Evolutionary conservation across 2,329 filamentous ascomycete species (phyloP).

Genomic region (Aspergillus fructus): DNA sequence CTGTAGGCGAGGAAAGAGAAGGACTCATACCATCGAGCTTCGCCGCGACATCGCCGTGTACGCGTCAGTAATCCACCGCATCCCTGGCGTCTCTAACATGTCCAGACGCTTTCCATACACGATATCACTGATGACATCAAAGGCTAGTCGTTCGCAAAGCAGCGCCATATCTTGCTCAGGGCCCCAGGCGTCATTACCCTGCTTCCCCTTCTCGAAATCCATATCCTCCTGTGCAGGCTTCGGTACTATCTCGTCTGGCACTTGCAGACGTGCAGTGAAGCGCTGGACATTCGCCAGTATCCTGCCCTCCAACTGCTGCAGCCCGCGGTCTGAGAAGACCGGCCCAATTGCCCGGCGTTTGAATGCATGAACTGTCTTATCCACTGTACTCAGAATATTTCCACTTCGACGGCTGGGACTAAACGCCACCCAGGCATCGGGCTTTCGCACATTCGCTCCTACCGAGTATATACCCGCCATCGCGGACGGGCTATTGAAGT

Average conservation of each 20-base stretch:
- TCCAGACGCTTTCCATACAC: slow-evolving; percentile 1
- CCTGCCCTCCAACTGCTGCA: not conserved
- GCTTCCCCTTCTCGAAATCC: too few species aligned
- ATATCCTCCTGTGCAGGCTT: too few species aligned
- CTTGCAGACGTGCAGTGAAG: not conserved
- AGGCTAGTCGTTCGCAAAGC: not conserved
- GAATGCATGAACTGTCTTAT: not conserved
- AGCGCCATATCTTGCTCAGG: not conserved
- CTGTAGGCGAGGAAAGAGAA: too few species aligned
- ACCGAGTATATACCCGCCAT: not conserved
- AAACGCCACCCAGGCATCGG: not conserved
- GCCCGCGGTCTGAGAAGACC: not conserved
- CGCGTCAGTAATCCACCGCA: not conserved
- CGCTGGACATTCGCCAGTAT: not conserved
- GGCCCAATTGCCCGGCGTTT: slow-evolving; percentile 3
- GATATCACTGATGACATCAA: slow-evolving; percentile 3
- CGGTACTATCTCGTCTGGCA: too few species aligned
- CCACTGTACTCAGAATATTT: not conserved
- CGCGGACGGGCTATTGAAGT: not conserved
- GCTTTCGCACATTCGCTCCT: slow-evolving; percentile 3
- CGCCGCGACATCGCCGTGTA: not conserved
- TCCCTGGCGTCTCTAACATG: not conserved
- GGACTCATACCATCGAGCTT: not conserved
- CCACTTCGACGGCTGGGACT: not conserved
- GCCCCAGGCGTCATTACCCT: not conserved